A percentile compares a stretch with the other conserved stretches of the same genome.
These are phyloP conservation scores for Tulasnella sp. DNA, from an alignment of 768 basidiomycete genomes.

Conservation along the genomic window DNA sequence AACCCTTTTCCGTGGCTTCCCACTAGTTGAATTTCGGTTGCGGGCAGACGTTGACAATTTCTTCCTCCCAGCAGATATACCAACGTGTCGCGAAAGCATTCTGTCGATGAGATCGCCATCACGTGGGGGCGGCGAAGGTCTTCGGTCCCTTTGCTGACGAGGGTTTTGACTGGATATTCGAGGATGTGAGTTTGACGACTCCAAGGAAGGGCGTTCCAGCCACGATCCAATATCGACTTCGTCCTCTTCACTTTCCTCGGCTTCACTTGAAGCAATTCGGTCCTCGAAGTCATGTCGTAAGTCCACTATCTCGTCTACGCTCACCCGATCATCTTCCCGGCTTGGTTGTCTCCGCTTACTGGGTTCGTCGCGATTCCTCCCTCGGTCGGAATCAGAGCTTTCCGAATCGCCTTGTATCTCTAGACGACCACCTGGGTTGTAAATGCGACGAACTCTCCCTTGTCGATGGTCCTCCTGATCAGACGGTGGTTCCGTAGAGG, in stretches of 20 bases:
- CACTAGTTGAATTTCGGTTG: conserved; percentile 48
- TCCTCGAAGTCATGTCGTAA: not conserved
- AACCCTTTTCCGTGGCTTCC: conserved; percentile 44
- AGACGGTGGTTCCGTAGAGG: conserved; percentile 22
- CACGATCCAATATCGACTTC: conserved; percentile 46
- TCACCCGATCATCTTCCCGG: not conserved
- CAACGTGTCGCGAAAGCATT: conserved; percentile 56
- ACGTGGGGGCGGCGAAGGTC: conserved; percentile 39
- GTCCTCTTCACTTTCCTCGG: conserved; percentile 42
- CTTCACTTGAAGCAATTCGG: conserved; percentile 42
- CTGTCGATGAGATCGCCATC: conserved; percentile 64
- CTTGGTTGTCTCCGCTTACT: not conserved
- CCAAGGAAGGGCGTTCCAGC: conserved; percentile 38
- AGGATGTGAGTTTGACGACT: not conserved
- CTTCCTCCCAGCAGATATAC: conserved; percentile 21
- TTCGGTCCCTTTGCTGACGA: not conserved
- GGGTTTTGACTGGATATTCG: not conserved
- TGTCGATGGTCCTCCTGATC: conserved; percentile 30
- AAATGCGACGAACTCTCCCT: conserved; percentile 33
- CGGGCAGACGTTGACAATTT: not conserved
- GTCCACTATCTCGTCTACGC: not conserved
- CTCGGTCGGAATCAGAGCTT: conserved; percentile 47
- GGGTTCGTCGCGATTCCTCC: not conserved
- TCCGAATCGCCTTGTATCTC: conserved; percentile 67
- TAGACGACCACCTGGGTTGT: conserved; percentile 34